Percentiles rank a stretch among this genome's conserved stretches.
phyloP scores from a whole-genome alignment of 345 rosid genomes.

The Rhizophora mangle region DNA sequence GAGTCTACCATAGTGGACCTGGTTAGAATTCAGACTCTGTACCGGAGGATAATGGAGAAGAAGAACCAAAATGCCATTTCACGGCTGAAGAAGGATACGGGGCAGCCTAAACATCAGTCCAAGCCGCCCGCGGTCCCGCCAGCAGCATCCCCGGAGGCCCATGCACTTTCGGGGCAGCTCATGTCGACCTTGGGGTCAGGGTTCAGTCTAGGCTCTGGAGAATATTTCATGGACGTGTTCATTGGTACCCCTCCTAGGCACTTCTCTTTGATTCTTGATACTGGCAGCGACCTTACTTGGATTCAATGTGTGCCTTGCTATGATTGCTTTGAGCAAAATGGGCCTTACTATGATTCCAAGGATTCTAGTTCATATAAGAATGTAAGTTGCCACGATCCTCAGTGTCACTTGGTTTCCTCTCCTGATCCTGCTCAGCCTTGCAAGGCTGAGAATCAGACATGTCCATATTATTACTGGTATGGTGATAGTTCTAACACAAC shows the following conservation, averaged over 20 bases:
- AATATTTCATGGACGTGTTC: slow-evolving; percentile 91
- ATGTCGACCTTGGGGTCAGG: slow-evolving; percentile 84
- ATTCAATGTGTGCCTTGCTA: slow-evolving; percentile 82
- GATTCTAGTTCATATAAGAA: slow-evolving; percentile 59
- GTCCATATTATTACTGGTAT: slow-evolving; percentile 84
- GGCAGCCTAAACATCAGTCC: slow-evolving; percentile 11
- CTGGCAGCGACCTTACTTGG: slow-evolving; percentile 96
- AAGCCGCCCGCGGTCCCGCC: slow-evolving; percentile 20
- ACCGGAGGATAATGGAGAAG: slow-evolving; percentile 58
- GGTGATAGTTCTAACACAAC: slow-evolving; percentile 89
- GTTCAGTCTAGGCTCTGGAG: slow-evolving; percentile 79
- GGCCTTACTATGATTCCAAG: slow-evolving; percentile 61
- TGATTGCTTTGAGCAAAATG: slow-evolving; percentile 87
- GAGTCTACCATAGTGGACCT: slow-evolving; percentile 54
- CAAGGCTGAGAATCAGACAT: slow-evolving; percentile 50
- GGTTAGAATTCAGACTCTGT: slow-evolving; percentile 63
- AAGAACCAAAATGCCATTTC: slow-evolving; percentile 66
- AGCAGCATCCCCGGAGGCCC: slow-evolving; percentile 32
- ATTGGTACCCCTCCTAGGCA: slow-evolving; percentile 89
- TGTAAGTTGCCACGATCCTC: slow-evolving; percentile 59
- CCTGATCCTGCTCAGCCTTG: slow-evolving; percentile 73
- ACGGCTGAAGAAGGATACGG: slow-evolving; percentile 31
- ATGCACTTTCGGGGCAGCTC: slow-evolving; percentile 45
- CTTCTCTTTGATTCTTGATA: slow-evolving; percentile 87
- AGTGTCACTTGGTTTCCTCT: slow-evolving; percentile 65